phyloP scores from a whole-genome alignment of 2,329 filamentous ascomycete species.

The Curvularia eragrostidis region DNA sequence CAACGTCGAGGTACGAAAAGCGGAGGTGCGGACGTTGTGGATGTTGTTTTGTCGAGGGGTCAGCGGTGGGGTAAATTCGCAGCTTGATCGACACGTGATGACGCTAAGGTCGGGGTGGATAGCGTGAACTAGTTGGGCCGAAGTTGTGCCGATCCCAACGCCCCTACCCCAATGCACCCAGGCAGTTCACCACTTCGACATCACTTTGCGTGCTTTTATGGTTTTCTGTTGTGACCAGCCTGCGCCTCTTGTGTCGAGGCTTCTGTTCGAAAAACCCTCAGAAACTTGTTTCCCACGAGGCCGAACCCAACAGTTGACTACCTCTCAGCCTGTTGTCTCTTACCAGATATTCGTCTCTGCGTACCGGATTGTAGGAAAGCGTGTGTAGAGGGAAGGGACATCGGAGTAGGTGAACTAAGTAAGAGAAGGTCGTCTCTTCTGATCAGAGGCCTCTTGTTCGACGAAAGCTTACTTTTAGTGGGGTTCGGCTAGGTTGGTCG shows the following conservation, averaged over 20 bases:
- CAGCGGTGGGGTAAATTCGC: slow-evolving; percentile 44
- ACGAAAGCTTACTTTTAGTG: slow-evolving; percentile 16
- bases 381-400: background rate
- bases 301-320: background rate
- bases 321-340: background rate
- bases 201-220: slow-evolving; percentile 10
- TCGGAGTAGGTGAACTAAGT: background rate
- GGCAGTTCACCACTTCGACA: slow-evolving; percentile 11
- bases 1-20: slow-evolving; percentile 19
- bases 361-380: background rate
- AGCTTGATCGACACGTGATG: slow-evolving; percentile 40
- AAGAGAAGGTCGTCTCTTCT: background rate
- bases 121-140: slow-evolving; percentile 18
- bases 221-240: background rate
- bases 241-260: background rate
- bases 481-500: slow-evolving; percentile 25
- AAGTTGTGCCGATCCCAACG: slow-evolving; percentile 24
- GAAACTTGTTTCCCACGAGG: background rate
- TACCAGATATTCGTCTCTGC: slow-evolving; percentile 1
- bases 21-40: slow-evolving; percentile 22
- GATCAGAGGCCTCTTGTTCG: background rate
- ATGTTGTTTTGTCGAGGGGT: slow-evolving; percentile 37
- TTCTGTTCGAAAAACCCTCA: background rate
- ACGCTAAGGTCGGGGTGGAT: slow-evolving; percentile 25
- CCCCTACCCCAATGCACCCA: slow-evolving; percentile 11